Conservation (phyloP, 2,329 filamentous ascomycete genomes). For the Botrytis fabae region DNA sequence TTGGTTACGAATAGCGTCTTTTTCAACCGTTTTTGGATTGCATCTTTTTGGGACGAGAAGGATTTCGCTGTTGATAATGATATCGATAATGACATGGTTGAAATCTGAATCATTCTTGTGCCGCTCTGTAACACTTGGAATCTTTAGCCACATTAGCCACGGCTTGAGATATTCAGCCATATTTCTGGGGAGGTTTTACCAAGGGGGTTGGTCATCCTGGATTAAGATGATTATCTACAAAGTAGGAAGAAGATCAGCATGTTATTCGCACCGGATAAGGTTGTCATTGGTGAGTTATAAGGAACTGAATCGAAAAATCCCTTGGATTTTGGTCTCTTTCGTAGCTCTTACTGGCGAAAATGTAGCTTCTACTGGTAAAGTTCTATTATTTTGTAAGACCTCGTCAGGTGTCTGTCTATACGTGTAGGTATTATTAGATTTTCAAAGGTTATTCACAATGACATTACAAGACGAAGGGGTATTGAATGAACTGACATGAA, state of each 20-base stretch:
- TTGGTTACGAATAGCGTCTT: constrained; percentile 1
- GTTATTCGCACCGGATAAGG: background rate
- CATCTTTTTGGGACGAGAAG: background rate
- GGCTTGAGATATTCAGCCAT: background rate
- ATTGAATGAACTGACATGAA: background rate
- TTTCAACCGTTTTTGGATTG: background rate
- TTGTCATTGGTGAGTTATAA: background rate
- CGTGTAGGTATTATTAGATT: background rate
- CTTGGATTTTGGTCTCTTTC: background rate
- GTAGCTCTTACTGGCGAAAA: background rate
- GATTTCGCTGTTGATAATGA: background rate
- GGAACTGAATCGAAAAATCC: background rate
- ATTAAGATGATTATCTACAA: background rate
- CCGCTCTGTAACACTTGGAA: background rate
- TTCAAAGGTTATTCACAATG: background rate
- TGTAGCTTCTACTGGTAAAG: background rate
- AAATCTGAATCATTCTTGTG: background rate
- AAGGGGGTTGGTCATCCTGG: background rate
- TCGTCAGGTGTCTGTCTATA: background rate
- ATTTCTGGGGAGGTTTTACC: background rate
- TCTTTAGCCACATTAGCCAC: background rate
- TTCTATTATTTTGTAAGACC: background rate
- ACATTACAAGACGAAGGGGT: background rate
- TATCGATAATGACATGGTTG: background rate
- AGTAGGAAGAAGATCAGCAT: background rate